phyloP scores from a whole-genome alignment of 2,329 filamentous ascomycete species.

The Cryphonectria naterciae region DNA sequence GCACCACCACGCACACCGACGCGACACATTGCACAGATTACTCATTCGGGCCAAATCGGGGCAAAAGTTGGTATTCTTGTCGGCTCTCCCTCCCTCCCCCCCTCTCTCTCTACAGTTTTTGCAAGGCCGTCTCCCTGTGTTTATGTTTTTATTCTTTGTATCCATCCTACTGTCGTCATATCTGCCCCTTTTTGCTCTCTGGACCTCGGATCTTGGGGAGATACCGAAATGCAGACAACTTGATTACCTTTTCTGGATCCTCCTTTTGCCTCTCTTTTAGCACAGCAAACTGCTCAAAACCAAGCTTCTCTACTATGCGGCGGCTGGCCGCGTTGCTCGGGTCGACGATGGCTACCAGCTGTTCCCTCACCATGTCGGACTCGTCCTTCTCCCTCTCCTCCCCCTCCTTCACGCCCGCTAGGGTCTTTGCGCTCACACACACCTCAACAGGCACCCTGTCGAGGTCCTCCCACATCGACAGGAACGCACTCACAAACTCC shows the following conservation, averaged over 20 bases:
- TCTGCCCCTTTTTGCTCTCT: slow-evolving; percentile 19
- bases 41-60: neutral
- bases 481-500: slow-evolving; percentile 56
- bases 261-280: slow-evolving; percentile 34
- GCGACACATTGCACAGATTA: neutral
- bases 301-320: slow-evolving; percentile 59
- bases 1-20: neutral
- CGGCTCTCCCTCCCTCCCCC: too few relatives aligned
- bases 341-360: slow-evolving; percentile 52
- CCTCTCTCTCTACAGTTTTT: too few relatives aligned
- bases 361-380: slow-evolving; percentile 42
- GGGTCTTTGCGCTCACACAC: slow-evolving; percentile 46
- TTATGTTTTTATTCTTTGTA: too few relatives aligned
- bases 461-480: slow-evolving; percentile 53
- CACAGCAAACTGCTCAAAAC: slow-evolving; percentile 51
- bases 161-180: neutral
- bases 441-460: slow-evolving; percentile 50
- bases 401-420: slow-evolving; percentile 29
- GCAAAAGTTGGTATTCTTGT: neutral
- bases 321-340: slow-evolving; percentile 56
- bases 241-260: slow-evolving; percentile 23
- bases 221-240: slow-evolving; percentile 34
- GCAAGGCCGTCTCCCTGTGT: neutral
- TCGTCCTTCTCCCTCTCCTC: slow-evolving; percentile 5
- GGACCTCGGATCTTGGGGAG: slow-evolving; percentile 37